phyloP scores from a whole-genome alignment of 192 early-diverging fungal genomes.

The Backusella luteola region DNA sequence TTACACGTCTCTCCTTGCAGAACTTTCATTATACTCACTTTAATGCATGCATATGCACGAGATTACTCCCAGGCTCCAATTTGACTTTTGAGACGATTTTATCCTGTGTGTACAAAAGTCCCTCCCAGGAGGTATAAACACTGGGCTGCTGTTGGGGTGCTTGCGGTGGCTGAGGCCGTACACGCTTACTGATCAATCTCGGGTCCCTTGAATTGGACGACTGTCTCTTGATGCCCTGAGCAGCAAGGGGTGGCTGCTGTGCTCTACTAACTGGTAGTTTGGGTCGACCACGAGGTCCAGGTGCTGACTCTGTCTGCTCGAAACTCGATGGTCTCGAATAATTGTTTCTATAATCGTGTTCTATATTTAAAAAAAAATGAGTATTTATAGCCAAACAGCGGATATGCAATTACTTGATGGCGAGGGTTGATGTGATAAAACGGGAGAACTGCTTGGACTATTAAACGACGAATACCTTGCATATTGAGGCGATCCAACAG shows the following conservation, averaged over 20 bases:
- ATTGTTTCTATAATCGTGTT: not conserved
- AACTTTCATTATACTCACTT: not conserved
- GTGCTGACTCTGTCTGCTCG: not conserved
- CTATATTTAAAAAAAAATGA: not conserved
- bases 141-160: not conserved
- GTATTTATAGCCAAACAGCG: not conserved
- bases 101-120: not conserved
- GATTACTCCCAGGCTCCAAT: not conserved
- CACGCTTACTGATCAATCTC: not conserved
- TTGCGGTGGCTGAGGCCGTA: not conserved
- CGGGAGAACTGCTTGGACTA: not conserved
- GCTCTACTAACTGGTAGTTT: not conserved
- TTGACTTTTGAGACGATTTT: not conserved
- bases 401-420: not conserved
- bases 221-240: not conserved
- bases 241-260: not conserved
- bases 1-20: not conserved
- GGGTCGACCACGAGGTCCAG: not conserved
- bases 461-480: not conserved
- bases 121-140: not conserved
- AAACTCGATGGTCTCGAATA: not conserved
- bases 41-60: not conserved
- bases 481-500: not conserved
- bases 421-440: not conserved
- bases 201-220: not conserved